These are phyloP conservation scores for Debaryomyces sp. DNA, from an alignment of 1,139 yeast species.

Conservation along the genomic window DNA sequence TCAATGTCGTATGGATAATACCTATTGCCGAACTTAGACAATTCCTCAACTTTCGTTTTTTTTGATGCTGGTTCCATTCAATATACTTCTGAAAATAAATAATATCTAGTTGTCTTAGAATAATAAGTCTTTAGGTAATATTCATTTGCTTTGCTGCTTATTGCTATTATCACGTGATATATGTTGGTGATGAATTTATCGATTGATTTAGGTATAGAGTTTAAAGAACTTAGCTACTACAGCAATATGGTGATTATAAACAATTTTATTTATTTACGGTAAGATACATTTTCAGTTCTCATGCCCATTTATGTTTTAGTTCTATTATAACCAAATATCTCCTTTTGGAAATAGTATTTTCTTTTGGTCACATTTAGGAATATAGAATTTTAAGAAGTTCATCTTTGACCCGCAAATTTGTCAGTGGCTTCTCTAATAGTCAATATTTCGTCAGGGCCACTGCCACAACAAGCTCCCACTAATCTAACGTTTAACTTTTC, in stretches of 20 bases:
- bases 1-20: constrained; percentile 20
- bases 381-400: not conserved
- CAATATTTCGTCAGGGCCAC: constrained; percentile 48
- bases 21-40: constrained; percentile 16
- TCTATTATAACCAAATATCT: too few species aligned
- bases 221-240: too few species aligned
- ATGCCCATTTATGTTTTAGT: too few species aligned
- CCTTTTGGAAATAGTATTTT: too few species aligned
- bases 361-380: too few species aligned
- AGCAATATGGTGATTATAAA: too few species aligned
- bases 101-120: not conserved
- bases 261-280: too few species aligned
- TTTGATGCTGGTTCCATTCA: constrained; percentile 8
- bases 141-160: not conserved
- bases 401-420: not conserved
- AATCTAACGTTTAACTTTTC: constrained; percentile 29
- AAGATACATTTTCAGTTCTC: too few species aligned
- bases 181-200: too few species aligned
- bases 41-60: constrained; percentile 16
- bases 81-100: not conserved
- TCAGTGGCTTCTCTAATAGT: not conserved
- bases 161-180: not conserved
- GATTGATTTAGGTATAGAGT: too few species aligned
- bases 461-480: constrained; percentile 64
- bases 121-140: not conserved